A percentile compares a stretch with the other conserved stretches of the same genome.
Conservation (phyloP, 805 yeast species). For the Pichia paraexigua region DNA sequence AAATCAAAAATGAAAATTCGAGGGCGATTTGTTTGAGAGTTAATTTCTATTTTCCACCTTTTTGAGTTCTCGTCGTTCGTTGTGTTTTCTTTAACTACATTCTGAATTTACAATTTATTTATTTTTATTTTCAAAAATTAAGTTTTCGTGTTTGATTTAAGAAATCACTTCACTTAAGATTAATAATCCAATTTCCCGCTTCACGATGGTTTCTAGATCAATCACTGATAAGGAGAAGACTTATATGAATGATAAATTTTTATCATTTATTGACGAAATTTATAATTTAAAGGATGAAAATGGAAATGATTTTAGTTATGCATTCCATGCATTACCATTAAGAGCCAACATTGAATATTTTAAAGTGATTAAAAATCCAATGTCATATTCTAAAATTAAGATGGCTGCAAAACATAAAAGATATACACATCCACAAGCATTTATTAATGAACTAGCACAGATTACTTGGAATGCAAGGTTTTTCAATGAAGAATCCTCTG, state of each 20-base stretch:
- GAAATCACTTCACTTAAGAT: background rate
- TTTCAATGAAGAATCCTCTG: constrained; percentile 65
- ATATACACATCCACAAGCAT: constrained; percentile 59
- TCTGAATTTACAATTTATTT: background rate
- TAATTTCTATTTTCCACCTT: background rate
- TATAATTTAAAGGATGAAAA: constrained; percentile 22
- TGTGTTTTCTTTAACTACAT: background rate
- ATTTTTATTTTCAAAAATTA: background rate
- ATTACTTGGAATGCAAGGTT: constrained; percentile 86
- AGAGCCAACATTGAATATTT: constrained; percentile 72
- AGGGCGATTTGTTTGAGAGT: background rate
- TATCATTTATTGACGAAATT: constrained; percentile 15
- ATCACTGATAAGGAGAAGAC: constrained; percentile 14
- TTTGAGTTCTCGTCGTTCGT: background rate
- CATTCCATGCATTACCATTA: constrained; percentile 68
- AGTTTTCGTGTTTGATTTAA: background rate
- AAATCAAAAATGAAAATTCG: no score
- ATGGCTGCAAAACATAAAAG: constrained; percentile 44
- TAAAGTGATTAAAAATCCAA: constrained; percentile 68
- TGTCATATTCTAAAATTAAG: constrained; percentile 67
- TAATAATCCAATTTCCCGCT: background rate
- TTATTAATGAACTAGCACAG: constrained; percentile 71
- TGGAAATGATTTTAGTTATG: constrained; percentile 25
- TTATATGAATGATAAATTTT: constrained; percentile 13
- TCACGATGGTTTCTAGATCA: background rate